These are phyloP conservation scores for Maudiozyma saulgeensis DNA, from an alignment of 805 yeast genomes.

Conservation along the genomic window DNA sequence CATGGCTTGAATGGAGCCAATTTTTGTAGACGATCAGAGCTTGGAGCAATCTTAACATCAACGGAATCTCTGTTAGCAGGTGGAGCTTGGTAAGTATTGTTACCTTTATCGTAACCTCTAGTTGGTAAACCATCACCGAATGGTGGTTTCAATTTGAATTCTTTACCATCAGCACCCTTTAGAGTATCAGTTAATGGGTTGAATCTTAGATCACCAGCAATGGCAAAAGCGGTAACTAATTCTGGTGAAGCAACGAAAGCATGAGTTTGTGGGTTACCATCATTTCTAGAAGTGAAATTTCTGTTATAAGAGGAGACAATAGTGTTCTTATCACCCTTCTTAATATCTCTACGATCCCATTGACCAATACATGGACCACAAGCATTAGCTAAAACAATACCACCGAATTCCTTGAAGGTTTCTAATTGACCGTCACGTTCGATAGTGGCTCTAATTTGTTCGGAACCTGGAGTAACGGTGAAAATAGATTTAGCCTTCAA, in stretches of 20 bases:
- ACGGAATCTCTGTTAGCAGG: conserved; percentile 77
- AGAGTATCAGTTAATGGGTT: conserved; percentile 90
- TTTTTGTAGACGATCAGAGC: conserved; percentile 91
- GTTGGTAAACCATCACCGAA: conserved; percentile 83
- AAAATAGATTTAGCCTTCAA: conserved; percentile 84
- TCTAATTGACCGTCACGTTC: conserved; percentile 90
- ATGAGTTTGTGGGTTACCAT: conserved; percentile 95
- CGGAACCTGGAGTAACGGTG: conserved; percentile 96
- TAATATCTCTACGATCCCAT: conserved; percentile 92
- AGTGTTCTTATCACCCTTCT: conserved; percentile 92
- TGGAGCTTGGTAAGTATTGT: conserved; percentile 93
- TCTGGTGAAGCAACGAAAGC: conserved; percentile 97
- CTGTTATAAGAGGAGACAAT: conserved; percentile 96
- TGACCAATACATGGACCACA: conserved; percentile 99
- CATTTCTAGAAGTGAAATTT: conserved; percentile 96
- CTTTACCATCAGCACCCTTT: conserved; percentile 80
- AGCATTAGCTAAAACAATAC: conserved; percentile 90
- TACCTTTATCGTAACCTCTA: conserved; percentile 87
- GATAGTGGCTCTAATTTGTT: conserved; percentile 96
- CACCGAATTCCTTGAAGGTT: conserved; percentile 86
- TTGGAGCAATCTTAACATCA: conserved; percentile 69
- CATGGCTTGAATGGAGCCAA: conserved; percentile 91
- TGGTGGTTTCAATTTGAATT: conserved; percentile 83
- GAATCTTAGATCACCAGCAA: conserved; percentile 93
- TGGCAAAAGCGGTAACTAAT: conserved; percentile 88